A percentile compares a stretch with the other conserved stretches of the same genome.
Conservation (phyloP, 805 yeast species). For the Saccharomycopsis fibuligera region DNA sequence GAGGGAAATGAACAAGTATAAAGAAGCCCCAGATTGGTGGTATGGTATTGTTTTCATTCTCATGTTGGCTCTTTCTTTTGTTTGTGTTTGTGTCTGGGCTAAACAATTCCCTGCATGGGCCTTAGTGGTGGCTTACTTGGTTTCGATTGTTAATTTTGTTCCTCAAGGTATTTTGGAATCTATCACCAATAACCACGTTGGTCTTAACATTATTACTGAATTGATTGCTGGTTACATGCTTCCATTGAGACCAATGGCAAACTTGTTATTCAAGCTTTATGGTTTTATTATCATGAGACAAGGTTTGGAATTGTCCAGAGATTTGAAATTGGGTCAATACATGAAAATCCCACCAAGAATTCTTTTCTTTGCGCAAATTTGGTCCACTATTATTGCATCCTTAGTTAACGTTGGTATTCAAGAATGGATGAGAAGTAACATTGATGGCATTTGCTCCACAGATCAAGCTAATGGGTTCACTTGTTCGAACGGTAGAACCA, state of each 20-base stretch:
- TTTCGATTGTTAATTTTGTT: conserved; percentile 46
- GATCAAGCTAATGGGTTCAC: conserved; percentile 40
- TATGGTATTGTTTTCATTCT: conserved; percentile 43
- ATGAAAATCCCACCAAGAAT: conserved; percentile 53
- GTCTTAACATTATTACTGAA: conserved; percentile 46
- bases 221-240: conserved; percentile 54
- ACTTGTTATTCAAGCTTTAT: conserved; percentile 46
- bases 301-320: conserved; percentile 44
- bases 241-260: conserved; percentile 50
- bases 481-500: conserved; percentile 39
- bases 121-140: conserved; percentile 46
- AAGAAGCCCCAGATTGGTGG: conserved; percentile 77
- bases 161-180: conserved; percentile 56
- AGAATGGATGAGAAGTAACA: conserved; percentile 36
- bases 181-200: conserved; percentile 38
- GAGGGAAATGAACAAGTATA: conserved; percentile 48
- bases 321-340: conserved; percentile 52
- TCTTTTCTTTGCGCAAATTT: conserved; percentile 40
- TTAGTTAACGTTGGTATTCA: conserved; percentile 33
- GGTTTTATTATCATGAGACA: conserved; percentile 51
- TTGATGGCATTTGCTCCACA: conserved; percentile 36
- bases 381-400: conserved; percentile 35
- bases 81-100: conserved; percentile 36
- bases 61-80: conserved; percentile 33
- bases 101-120: conserved; percentile 63